Evolutionary conservation across 139 green algal species (phyloP), one percentile per base, ranked within the genome.

Genomic region (Dunaliella primolecta): DNA sequence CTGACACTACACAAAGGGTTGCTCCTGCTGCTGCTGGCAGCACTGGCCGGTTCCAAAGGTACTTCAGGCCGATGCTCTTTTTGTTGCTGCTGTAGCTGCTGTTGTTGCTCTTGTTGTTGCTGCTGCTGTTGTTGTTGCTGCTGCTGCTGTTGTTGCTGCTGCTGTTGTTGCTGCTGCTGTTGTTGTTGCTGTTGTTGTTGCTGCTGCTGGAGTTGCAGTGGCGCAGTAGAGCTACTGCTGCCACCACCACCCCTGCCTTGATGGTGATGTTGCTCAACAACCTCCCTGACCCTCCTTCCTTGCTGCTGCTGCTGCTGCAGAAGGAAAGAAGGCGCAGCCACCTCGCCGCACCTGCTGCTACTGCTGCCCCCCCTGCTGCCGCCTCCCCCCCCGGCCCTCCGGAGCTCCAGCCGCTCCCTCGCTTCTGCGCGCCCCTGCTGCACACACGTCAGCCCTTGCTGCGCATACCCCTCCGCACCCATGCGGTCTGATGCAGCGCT

Each of bases 51-150:
- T n/a, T n/a, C n/a, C n/a, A n/a, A n/a, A n/a, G n/a, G n/a, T n/a
- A n/a, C n/a, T n/a, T n/a, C n/a, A n/a, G n/a, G n/a, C n/a, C n/a
- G n/a, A n/a, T 64, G 46, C 15, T 64, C 7, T 15, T 64, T 7
- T 64, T 64, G 46, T 15, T 64, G 46, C 46, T 64, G 46, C 46
- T 64, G 46, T 15, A 25, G 46, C 46, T 15, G 7, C 46, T 64
- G 46, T 64, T 64, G 46, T 64, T 64, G 46, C 46, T 64, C 46
- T 64, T 64, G 46, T 64, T 64, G 46, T 64, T 64, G 55, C 56
- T 71, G 64, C 32, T 78, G 81, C 32, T 84, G 81, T 70, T 72
- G 78, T 37, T 74, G 78, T 25, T 35, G 15, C 21, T 78, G 72
- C 21, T 36, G 72, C 21, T 34, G 72, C 21, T 84, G 81, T 36